phyloP scores from a whole-genome alignment of 1,139 yeast genomes.

The Debaryomyces nepalensis region DNA sequence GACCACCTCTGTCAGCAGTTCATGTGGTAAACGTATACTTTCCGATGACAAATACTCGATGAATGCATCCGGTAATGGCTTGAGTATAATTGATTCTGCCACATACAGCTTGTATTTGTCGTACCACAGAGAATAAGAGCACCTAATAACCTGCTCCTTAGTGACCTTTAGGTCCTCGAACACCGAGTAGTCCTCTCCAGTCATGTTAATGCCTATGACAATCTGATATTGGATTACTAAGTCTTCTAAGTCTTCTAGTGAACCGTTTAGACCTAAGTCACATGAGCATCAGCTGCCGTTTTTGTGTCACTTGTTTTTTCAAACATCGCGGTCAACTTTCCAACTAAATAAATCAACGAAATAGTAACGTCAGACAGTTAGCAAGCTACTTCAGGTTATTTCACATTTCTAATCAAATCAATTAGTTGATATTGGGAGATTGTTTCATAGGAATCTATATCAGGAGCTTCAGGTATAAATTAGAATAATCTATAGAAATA shows the following conservation, averaged over 20 bases:
- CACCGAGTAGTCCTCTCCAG: conserved; percentile 14
- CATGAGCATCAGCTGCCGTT: not conserved
- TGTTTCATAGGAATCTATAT: not conserved
- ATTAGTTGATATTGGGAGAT: conserved; percentile 4
- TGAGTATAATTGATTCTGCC: conserved; percentile 58
- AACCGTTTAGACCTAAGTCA: conserved; percentile 4
- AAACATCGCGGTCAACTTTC: conserved; percentile 12
- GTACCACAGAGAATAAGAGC: conserved; percentile 80
- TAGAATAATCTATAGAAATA: conserved; percentile 12
- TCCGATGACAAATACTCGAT: conserved; percentile 74
- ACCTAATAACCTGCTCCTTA: conserved; percentile 59
- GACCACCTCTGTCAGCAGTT: conserved; percentile 39
- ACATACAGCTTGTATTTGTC: conserved; percentile 52
- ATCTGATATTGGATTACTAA: too few relatives aligned
- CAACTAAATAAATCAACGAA: conserved; percentile 4
- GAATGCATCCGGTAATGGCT: conserved; percentile 70
- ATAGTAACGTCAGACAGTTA: not conserved
- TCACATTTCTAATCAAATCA: conserved; percentile 8
- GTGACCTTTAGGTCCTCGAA: conserved; percentile 47
- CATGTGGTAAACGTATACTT: conserved; percentile 70
- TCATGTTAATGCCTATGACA: conserved; percentile 1
- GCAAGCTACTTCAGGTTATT: not conserved
- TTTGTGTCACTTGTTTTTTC: conserved; percentile 11
- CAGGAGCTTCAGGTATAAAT: not conserved
- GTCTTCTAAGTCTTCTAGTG: not conserved